These are phyloP conservation scores for Verticillium klebahnii DNA, from an alignment of 2,329 filamentous ascomycete genomes.

Conservation along the genomic window DNA sequence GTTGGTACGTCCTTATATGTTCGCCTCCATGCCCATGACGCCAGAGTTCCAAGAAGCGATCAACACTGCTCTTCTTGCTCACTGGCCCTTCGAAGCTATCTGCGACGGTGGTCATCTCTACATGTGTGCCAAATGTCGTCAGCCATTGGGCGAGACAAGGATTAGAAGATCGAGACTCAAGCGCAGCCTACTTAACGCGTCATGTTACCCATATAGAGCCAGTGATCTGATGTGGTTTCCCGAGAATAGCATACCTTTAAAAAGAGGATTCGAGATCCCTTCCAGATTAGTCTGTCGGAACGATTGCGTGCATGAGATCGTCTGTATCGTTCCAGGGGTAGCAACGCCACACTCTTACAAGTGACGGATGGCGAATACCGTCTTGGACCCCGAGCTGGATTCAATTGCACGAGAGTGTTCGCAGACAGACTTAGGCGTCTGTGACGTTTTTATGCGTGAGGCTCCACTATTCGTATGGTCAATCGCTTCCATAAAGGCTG, in stretches of 20 bases:
- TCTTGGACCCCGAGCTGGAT: neutral
- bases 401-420: neutral
- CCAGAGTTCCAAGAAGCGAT: too few species aligned
- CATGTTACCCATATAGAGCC: neutral
- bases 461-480: neutral
- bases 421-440: neutral
- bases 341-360: neutral
- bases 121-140: neutral
- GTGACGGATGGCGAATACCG: neutral
- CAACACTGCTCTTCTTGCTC: too few species aligned
- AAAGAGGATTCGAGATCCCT: neutral
- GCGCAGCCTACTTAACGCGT: neutral
- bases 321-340: neutral
- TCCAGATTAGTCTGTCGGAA: neutral
- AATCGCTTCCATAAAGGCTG: neutral
- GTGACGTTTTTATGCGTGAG: neutral
- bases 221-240: neutral
- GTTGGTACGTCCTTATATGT: too few species aligned
- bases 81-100: too few species aligned
- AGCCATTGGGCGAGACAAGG: neutral
- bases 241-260: neutral
- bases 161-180: neutral
- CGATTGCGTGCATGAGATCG: neutral
- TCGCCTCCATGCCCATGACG: too few species aligned
- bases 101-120: too few species aligned